Evolutionary conservation across 2,329 filamentous ascomycete genomes (phyloP).

Genomic region (Amylocarpus encephaloides): DNA sequence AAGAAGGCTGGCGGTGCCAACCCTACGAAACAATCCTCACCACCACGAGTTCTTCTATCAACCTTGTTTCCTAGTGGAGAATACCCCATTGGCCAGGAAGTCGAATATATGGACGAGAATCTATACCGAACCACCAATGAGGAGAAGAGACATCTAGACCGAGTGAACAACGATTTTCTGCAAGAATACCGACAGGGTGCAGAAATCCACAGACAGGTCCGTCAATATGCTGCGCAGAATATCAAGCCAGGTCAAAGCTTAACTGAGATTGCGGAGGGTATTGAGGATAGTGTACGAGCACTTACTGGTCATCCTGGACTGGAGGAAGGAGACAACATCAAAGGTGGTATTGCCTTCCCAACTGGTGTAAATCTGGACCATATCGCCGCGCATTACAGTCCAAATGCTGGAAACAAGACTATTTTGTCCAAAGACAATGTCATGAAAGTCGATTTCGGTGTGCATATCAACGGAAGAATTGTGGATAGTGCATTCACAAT

Average conservation of each 20-base stretch:
- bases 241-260: constrained; percentile 77
- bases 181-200: constrained; percentile 76
- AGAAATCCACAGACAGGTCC: constrained; percentile 84
- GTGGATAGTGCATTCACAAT: constrained; percentile 68
- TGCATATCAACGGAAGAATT: constrained; percentile 64
- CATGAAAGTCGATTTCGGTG: constrained; percentile 68
- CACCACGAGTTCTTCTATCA: constrained; percentile 67
- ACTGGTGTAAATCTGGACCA: constrained; percentile 79
- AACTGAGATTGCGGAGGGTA: constrained; percentile 79
- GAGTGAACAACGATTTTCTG: constrained; percentile 72
- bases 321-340: constrained; percentile 69
- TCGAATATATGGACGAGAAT: constrained; percentile 73
- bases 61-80: constrained; percentile 65
- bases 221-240: constrained; percentile 72
- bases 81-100: constrained; percentile 73
- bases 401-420: constrained; percentile 80
- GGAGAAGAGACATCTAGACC: constrained; percentile 77
- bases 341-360: constrained; percentile 80
- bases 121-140: constrained; percentile 72
- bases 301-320: constrained; percentile 71
- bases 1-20: constrained; percentile 59
- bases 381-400: constrained; percentile 80
- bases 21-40: constrained; percentile 67
- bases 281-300: constrained; percentile 74
- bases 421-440: constrained; percentile 60